Evolutionary conservation across 331 rosid genomes (phyloP).

Genomic region (Stylosanthes scabra): DNA sequence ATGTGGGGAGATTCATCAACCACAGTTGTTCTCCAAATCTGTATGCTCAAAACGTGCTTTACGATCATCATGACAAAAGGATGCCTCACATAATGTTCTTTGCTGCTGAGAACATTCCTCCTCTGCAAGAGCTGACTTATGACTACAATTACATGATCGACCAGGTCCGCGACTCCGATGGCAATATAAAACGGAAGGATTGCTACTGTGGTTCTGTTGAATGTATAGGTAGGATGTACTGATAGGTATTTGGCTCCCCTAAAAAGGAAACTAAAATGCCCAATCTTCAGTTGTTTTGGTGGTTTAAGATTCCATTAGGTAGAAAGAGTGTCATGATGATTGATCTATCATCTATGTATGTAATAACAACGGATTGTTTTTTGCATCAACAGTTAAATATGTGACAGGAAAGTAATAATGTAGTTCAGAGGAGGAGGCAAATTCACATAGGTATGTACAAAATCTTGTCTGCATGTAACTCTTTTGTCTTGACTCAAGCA

Average conservation of each 20-base stretch:
- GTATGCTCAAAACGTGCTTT: conserved; percentile 86
- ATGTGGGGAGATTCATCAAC: conserved; percentile 89
- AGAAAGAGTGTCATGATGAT: neutral
- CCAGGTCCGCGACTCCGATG: conserved; percentile 73
- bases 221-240: conserved; percentile 84
- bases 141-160: conserved; percentile 81
- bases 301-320: neutral
- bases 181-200: conserved; percentile 75
- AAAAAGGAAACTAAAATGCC: neutral
- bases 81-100: conserved; percentile 93
- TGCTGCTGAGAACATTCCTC: conserved; percentile 93
- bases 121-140: conserved; percentile 82
- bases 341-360: neutral
- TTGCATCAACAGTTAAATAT: neutral
- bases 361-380: no score
- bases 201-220: conserved; percentile 81
- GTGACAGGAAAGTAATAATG: no score
- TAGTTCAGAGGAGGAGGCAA: no score
- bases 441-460: neutral
- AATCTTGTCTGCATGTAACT: no score
- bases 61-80: conserved; percentile 83
- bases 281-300: neutral
- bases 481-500: no score
- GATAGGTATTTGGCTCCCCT: neutral
- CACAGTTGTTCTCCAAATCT: conserved; percentile 95